Evolutionary conservation across 139 green algal genomes (phyloP).

Genomic region (Limnomonas spitsbergensis): DNA sequence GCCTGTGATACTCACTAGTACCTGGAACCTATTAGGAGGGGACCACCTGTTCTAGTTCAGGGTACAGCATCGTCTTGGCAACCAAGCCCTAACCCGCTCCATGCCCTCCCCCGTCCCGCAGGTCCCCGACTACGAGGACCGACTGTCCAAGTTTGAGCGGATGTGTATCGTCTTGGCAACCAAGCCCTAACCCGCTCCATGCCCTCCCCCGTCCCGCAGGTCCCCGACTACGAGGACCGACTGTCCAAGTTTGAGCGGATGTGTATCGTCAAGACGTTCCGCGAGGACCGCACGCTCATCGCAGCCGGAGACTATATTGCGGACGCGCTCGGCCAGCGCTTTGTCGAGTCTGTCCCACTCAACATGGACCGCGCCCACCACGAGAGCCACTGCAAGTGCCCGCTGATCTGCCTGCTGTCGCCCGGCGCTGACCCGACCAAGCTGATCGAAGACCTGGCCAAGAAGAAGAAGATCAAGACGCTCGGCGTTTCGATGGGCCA

Average conservation of each 20-base stretch:
- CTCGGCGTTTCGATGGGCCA: constrained; percentile 92
- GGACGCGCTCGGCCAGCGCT: constrained; percentile 80
- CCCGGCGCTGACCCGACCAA: constrained; percentile 89
- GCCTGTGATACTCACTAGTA: no score
- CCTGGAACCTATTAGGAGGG: no score
- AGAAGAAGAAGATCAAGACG: constrained; percentile 90
- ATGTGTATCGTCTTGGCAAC: constrained; percentile 73
- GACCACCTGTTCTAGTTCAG: no score
- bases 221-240: constrained; percentile 86
- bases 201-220: constrained; percentile 26
- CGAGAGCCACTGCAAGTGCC: constrained; percentile 65
- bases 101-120: constrained; percentile 8
- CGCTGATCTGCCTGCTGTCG: constrained; percentile 91
- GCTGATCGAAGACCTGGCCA: constrained; percentile 89
- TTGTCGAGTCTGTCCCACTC: constrained; percentile 81
- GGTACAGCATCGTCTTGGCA: no score
- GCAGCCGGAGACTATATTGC: constrained; percentile 80
- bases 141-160: constrained; percentile 84
- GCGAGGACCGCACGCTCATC: constrained; percentile 87
- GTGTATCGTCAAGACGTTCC: constrained; percentile 86
- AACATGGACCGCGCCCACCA: constrained; percentile 79
- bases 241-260: constrained; percentile 88
- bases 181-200: no score
- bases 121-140: constrained; percentile 87
- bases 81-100: no score